phyloP scores from a whole-genome alignment of 805 yeast species.

The Ogataea dorogensis region DNA sequence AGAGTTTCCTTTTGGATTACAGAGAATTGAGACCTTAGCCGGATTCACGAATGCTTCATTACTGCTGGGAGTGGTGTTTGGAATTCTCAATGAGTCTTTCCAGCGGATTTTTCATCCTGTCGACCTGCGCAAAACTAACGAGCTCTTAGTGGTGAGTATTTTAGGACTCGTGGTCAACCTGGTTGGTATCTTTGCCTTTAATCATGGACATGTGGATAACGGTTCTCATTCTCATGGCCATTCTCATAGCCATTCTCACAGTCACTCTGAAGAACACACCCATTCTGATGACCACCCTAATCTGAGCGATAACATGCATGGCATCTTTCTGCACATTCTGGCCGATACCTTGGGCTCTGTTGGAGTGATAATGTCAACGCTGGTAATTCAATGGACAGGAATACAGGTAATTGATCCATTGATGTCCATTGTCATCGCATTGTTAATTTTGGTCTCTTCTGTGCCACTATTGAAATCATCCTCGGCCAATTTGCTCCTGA shows the following conservation, averaged over 20 bases:
- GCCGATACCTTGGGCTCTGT: conserved; percentile 98
- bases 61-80: conserved; percentile 82
- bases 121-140: conserved; percentile 72
- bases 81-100: conserved; percentile 82
- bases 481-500: conserved; percentile 66
- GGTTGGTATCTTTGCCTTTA: conserved; percentile 92
- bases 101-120: conserved; percentile 81
- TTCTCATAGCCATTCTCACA: conserved; percentile 25
- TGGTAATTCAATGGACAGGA: conserved; percentile 62
- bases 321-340: conserved; percentile 86
- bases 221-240: conserved; percentile 35
- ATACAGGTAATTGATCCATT: conserved; percentile 88
- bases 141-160: conserved; percentile 77
- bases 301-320: conserved; percentile 76
- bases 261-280: conserved; percentile 29
- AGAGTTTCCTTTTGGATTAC: conserved; percentile 80
- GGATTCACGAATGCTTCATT: conserved; percentile 95
- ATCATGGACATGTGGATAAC: conserved; percentile 71
- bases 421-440: conserved; percentile 85
- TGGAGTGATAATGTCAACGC: conserved; percentile 90
- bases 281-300: conserved; percentile 25
- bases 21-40: conserved; percentile 84
- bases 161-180: conserved; percentile 85
- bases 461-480: conserved; percentile 82
- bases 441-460: conserved; percentile 76